phyloP scores from a whole-genome alignment of 2,329 filamentous ascomycete genomes.

The Chaetomiaceae sp. region DNA sequence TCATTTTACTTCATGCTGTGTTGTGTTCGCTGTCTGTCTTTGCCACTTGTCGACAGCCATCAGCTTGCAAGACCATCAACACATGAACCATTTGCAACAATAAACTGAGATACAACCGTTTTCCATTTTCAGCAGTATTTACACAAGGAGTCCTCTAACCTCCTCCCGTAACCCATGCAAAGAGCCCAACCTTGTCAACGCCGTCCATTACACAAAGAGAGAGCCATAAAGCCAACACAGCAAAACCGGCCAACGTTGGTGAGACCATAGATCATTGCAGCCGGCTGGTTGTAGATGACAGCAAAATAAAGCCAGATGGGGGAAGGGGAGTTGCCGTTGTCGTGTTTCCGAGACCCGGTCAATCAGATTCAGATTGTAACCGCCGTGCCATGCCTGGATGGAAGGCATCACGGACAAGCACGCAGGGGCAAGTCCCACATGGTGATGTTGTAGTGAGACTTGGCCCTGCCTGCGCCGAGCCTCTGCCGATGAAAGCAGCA shows the following conservation, averaged over 20 bases:
- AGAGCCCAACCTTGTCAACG: constrained; percentile 19
- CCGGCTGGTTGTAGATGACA: neutral
- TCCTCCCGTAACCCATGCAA: constrained; percentile 15
- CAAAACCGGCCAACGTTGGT: neutral
- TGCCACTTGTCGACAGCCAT: too few species aligned
- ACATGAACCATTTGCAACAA: too few species aligned
- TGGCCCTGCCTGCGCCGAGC: neutral
- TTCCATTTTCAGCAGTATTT: constrained; percentile 15
- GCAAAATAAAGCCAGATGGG: neutral
- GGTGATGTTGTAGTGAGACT: neutral
- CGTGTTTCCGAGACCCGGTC: neutral
- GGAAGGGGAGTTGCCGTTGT: neutral
- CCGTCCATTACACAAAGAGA: constrained; percentile 23
- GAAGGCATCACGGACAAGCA: constrained; percentile 5
- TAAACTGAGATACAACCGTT: constrained; percentile 1
- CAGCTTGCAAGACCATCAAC: too few species aligned
- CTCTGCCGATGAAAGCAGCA: neutral
- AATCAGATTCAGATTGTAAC: neutral
- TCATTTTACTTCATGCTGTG: too few species aligned
- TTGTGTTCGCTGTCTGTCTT: too few species aligned
- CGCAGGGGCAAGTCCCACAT: neutral
- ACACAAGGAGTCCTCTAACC: constrained; percentile 7
- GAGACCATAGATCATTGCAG: too few species aligned
- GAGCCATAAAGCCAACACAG: constrained; percentile 12
- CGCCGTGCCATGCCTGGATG: neutral